A percentile compares a stretch with the other conserved stretches of the same genome.
Evolutionary conservation across 164 flowering plant genomes (phyloP).

Genomic region (Macadamia tetraphylla): DNA sequence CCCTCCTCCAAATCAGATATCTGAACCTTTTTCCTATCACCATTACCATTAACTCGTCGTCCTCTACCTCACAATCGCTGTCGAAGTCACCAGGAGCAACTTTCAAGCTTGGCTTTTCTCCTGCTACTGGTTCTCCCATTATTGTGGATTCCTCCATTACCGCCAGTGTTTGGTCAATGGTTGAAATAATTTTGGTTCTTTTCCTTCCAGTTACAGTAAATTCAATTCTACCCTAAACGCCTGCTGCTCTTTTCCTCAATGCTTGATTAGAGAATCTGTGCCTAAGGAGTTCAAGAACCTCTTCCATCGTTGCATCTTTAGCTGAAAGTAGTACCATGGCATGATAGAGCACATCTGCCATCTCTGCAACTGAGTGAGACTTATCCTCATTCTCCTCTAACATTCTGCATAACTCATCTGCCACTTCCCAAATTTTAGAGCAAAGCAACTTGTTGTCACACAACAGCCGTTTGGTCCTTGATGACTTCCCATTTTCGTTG

Average conservation of each 20-base stretch:
- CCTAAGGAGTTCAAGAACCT: constrained; percentile 65
- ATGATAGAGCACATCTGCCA: constrained; percentile 91
- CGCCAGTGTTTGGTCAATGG: too few relatives aligned
- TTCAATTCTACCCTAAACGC: too few relatives aligned
- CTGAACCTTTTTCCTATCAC: too few relatives aligned
- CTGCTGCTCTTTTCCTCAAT: constrained; percentile 78
- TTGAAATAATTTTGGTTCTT: too few relatives aligned
- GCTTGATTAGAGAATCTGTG: constrained; percentile 71
- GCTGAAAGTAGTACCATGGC: constrained; percentile 64
- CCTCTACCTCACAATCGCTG: too few relatives aligned
- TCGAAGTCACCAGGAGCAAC: too few relatives aligned
- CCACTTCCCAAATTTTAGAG: constrained; percentile 94
- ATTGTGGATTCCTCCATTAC: too few relatives aligned
- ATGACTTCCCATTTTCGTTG: constrained; percentile 49
- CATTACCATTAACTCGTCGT: too few relatives aligned
- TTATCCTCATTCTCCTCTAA: constrained; percentile 69
- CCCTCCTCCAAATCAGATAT: too few relatives aligned
- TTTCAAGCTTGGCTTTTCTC: too few relatives aligned
- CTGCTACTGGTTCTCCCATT: too few relatives aligned
- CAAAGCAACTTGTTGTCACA: constrained; percentile 59
- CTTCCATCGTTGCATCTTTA: constrained; percentile 64
- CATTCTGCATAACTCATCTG: constrained; percentile 82
- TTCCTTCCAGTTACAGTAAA: too few relatives aligned
- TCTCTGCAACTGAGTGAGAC: constrained; percentile 70
- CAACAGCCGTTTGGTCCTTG: constrained; percentile 84